A percentile compares a stretch with the other conserved stretches of the same genome.
Evolutionary conservation across 805 yeast genomes (phyloP).

Genomic region (Clavispora santaluciae): DNA sequence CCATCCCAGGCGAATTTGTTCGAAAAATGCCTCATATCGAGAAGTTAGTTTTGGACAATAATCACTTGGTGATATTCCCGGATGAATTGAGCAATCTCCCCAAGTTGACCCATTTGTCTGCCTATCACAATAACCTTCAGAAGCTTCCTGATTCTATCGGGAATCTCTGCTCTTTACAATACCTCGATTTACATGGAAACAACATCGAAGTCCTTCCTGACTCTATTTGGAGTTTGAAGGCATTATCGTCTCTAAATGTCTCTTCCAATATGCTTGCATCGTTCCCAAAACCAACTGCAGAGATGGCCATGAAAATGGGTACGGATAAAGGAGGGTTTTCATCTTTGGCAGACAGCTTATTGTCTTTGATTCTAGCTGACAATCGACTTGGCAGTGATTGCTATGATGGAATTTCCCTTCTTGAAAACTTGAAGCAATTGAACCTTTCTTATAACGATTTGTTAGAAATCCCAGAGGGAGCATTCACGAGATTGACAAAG

Average conservation of each 20-base stretch:
- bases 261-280: constrained; percentile 66
- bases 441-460: constrained; percentile 83
- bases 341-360: constrained; percentile 47
- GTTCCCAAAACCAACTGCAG: constrained; percentile 50
- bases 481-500: constrained; percentile 48
- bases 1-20: constrained; percentile 63
- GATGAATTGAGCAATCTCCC: constrained; percentile 55
- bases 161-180: constrained; percentile 50
- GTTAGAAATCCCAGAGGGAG: constrained; percentile 76
- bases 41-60: constrained; percentile 70
- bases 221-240: constrained; percentile 59
- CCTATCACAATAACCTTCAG: constrained; percentile 70
- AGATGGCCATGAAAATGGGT: constrained; percentile 29
- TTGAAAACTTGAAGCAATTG: constrained; percentile 54
- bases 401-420: constrained; percentile 60
- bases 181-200: constrained; percentile 78
- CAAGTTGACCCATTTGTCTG: constrained; percentile 61
- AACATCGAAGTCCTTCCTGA: constrained; percentile 67
- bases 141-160: constrained; percentile 65
- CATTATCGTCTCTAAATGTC: constrained; percentile 57
- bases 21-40: constrained; percentile 61
- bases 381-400: constrained; percentile 77
- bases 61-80: constrained; percentile 76
- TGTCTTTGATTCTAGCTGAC: constrained; percentile 66
- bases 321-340: constrained; percentile 6